Conservation (phyloP, 768 basidiomycete species). For the Mycena leptocephala region DNA sequence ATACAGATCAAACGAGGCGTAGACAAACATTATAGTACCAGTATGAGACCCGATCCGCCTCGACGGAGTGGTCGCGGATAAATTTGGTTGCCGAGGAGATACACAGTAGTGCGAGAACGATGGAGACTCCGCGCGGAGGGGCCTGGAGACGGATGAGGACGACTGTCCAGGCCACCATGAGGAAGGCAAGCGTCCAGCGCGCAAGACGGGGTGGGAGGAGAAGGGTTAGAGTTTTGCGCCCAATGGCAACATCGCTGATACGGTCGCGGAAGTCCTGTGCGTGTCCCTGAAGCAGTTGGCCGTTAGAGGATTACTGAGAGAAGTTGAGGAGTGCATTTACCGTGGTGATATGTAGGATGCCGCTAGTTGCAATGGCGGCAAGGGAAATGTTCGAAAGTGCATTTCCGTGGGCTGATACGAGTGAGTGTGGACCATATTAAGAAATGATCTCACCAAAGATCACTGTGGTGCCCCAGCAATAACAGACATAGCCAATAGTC, state of each 20-base stretch:
- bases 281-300: constrained; percentile 35
- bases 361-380: too few relatives aligned
- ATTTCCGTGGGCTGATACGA: too few relatives aligned
- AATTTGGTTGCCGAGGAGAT: constrained; percentile 28
- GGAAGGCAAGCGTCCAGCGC: constrained; percentile 38
- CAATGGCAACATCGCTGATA: constrained; percentile 39
- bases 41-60: constrained; percentile 37
- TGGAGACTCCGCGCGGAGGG: constrained; percentile 28
- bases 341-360: too few relatives aligned
- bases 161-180: constrained; percentile 32
- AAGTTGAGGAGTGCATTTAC: too few relatives aligned
- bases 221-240: constrained; percentile 39
- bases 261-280: constrained; percentile 43
- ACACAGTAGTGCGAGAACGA: constrained; percentile 1
- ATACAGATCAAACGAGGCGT: too few relatives aligned
- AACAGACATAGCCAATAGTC: too few relatives aligned
- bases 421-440: too few relatives aligned
- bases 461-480: too few relatives aligned
- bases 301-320: too few relatives aligned
- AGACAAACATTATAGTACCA: constrained; percentile 43
- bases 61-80: constrained; percentile 30
- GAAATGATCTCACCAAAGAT: too few relatives aligned
- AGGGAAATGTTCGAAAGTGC: too few relatives aligned
- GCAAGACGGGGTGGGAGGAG: constrained; percentile 36
- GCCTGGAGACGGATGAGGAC: constrained; percentile 33